Conservation (phyloP, 202 grass and related monocot species). For the Dendrocalamus latiflorus region DNA sequence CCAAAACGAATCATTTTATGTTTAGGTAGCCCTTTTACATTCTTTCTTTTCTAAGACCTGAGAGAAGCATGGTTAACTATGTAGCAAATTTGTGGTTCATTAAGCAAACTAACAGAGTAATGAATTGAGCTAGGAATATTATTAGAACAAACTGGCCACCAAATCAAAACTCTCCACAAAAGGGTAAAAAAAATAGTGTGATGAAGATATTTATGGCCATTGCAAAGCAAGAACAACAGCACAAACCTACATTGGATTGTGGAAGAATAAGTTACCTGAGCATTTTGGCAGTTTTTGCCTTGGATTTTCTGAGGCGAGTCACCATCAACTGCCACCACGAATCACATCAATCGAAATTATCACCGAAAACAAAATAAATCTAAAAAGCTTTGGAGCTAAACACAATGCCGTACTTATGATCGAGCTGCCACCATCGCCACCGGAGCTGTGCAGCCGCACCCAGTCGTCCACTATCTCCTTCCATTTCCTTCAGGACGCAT, state of each 20-base stretch:
- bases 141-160: not conserved
- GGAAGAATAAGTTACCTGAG: slow-evolving; percentile 22
- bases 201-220: not conserved
- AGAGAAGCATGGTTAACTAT: not conserved
- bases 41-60: not conserved
- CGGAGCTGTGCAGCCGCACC: too few species aligned
- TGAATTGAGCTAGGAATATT: slow-evolving; percentile 20
- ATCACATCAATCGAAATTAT: too few species aligned
- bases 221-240: not conserved
- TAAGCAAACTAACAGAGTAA: not conserved
- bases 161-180: not conserved
- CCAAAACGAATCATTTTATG: not conserved
- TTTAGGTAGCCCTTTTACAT: not conserved
- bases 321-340: slow-evolving; percentile 50
- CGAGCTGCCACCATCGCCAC: too few species aligned
- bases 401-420: too few species aligned
- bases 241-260: not conserved
- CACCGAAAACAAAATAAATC: too few species aligned
- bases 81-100: not conserved
- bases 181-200: not conserved
- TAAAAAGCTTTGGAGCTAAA: too few species aligned
- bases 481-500: too few species aligned
- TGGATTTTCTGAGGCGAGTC: slow-evolving; percentile 61
- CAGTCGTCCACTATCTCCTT: too few species aligned
- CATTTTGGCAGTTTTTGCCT: slow-evolving; percentile 32